Evolutionary conservation across 179 eudicot species (phyloP).

Genomic region (Beta corolliflora): DNA sequence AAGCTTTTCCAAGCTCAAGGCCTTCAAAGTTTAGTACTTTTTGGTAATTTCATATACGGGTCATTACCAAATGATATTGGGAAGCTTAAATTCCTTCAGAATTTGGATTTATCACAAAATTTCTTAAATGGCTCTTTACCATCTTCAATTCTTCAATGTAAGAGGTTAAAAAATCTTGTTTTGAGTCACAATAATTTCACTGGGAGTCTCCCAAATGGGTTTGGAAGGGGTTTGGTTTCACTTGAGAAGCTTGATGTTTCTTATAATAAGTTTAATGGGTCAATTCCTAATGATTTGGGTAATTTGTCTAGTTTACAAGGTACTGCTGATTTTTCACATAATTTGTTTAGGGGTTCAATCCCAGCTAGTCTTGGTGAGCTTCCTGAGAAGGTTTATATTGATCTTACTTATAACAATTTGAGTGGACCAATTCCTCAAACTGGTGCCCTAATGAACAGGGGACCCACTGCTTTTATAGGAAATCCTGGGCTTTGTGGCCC

Average conservation of each 20-base stretch:
- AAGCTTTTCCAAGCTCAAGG: slow-evolving; percentile 66
- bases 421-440: slow-evolving; percentile 92
- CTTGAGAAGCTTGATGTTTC: slow-evolving; percentile 77
- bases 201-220: slow-evolving; percentile 73
- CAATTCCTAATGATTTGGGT: slow-evolving; percentile 74
- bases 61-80: slow-evolving; percentile 67
- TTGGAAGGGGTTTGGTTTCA: slow-evolving; percentile 60
- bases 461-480: slow-evolving; percentile 96
- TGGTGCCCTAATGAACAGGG: slow-evolving; percentile 91
- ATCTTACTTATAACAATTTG: slow-evolving; percentile 78
- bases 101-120: slow-evolving; percentile 76
- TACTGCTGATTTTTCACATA: slow-evolving; percentile 90
- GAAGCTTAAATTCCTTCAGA: slow-evolving; percentile 67
- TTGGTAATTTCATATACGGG: slow-evolving; percentile 84
- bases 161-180: slow-evolving; percentile 66
- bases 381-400: slow-evolving; percentile 95
- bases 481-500: slow-evolving; percentile 92
- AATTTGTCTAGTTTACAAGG: slow-evolving; percentile 80
- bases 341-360: slow-evolving; percentile 77
- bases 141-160: slow-evolving; percentile 59
- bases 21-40: slow-evolving; percentile 85
- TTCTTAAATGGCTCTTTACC: slow-evolving; percentile 83
- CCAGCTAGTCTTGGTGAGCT: slow-evolving; percentile 89
- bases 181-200: slow-evolving; percentile 68
- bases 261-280: slow-evolving; percentile 59